Evolutionary conservation across 2,329 filamentous ascomycete species (phyloP).

Genomic region (Penicillium sp.): DNA sequence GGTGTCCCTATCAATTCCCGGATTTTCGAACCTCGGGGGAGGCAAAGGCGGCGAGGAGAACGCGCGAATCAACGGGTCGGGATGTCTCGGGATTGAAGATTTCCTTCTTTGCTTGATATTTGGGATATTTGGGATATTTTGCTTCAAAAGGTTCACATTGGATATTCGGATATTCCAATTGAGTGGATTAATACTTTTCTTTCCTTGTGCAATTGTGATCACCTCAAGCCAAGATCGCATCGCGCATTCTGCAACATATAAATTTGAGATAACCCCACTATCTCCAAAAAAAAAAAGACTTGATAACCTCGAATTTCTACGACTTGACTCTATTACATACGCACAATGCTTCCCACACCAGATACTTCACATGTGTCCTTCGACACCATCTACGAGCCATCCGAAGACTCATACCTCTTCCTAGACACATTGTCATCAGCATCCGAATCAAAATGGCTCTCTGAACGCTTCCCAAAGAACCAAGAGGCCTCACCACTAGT

Average conservation of each 20-base stretch:
- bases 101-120: not conserved
- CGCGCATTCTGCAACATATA: not conserved
- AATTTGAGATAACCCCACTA: constrained; percentile 4
- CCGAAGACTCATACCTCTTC: constrained; percentile 92
- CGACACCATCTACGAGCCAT: constrained; percentile 86
- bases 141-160: not conserved
- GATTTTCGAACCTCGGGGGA: constrained; percentile 3
- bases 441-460: constrained; percentile 68
- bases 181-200: no score
- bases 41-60: constrained; percentile 25
- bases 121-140: not conserved
- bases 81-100: constrained; percentile 8
- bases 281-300: not conserved
- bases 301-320: not conserved
- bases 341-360: constrained; percentile 82
- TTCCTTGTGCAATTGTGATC: not conserved
- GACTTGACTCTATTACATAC: not conserved
- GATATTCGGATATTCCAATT: not conserved
- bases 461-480: constrained; percentile 55
- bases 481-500: constrained; percentile 57
- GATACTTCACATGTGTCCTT: constrained; percentile 90
- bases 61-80: constrained; percentile 18
- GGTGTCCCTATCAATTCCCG: no score
- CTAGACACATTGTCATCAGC: constrained; percentile 82
- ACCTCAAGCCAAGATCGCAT: not conserved